Evolutionary conservation across 139 green algal genomes (phyloP).

Genomic region (Chlorella ohadii): DNA sequence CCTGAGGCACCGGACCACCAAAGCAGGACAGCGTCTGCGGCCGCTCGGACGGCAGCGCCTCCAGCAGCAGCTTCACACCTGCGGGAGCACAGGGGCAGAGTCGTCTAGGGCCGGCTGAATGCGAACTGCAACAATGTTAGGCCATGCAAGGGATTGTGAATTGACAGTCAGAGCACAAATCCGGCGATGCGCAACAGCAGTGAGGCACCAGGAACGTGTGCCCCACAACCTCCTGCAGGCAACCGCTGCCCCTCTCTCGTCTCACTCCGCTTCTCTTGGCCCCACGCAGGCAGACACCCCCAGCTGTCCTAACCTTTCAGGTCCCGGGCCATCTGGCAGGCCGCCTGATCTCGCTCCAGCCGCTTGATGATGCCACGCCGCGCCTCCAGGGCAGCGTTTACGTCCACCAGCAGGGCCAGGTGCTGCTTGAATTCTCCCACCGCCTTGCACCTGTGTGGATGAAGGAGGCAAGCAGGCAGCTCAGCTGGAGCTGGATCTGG

Average conservation of each 20-base stretch:
- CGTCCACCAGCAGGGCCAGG: background rate
- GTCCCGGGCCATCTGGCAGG: background rate
- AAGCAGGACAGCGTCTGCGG: background rate
- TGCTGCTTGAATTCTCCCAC: background rate
- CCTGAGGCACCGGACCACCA: background rate
- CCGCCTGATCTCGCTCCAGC: background rate
- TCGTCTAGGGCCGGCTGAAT: too few species aligned
- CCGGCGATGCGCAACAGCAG: too few species aligned
- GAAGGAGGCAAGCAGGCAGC: too few species aligned
- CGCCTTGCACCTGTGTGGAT: background rate
- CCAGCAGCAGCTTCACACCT: slow-evolving; percentile 11
- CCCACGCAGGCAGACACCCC: too few species aligned
- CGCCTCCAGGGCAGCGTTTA: background rate
- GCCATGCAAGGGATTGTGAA: too few species aligned
- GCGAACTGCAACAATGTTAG: too few species aligned
- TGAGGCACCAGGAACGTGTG: too few species aligned
- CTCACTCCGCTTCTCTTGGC: background rate
- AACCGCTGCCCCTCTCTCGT: too few species aligned
- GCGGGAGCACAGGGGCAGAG: background rate
- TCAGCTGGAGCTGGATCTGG: too few species aligned
- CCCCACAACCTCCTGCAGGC: too few species aligned
- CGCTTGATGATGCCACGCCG: background rate
- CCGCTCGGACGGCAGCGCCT: background rate
- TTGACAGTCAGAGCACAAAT: too few species aligned
- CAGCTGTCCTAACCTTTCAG: background rate